Evolutionary conservation across 176 grass and related monocot species (phyloP).

Genomic region (Lolium perenne): DNA sequence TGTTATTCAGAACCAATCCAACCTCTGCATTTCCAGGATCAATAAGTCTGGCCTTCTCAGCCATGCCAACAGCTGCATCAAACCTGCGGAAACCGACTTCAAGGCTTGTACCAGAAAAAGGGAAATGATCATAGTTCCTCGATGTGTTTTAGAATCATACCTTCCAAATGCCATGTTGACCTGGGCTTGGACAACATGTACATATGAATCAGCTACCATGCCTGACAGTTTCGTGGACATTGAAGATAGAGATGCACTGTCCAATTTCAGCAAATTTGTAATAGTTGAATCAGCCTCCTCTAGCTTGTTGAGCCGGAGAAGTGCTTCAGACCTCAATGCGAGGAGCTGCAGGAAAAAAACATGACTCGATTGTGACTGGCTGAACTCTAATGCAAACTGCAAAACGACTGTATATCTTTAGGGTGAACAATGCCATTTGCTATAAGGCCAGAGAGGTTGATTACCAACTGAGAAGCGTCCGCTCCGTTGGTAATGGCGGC

Average conservation of each 20-base stretch:
- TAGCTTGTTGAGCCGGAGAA: constrained; percentile 64
- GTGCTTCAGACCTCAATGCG: constrained; percentile 74
- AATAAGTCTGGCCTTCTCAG: constrained; percentile 62
- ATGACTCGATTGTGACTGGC: neutral
- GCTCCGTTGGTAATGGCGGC: constrained; percentile 60
- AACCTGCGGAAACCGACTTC: constrained; percentile 57
- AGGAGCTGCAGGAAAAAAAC: constrained; percentile 56
- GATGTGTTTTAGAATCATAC: constrained; percentile 34
- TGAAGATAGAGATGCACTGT: constrained; percentile 37
- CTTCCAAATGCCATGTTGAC: constrained; percentile 85
- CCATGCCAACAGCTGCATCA: constrained; percentile 55
- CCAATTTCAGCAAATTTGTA: constrained; percentile 42
- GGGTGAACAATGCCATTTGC: neutral
- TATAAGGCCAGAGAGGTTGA: neutral
- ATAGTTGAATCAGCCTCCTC: constrained; percentile 70
- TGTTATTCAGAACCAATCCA: constrained; percentile 45
- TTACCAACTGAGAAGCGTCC: constrained; percentile 65
- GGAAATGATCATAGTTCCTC: neutral
- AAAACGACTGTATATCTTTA: neutral
- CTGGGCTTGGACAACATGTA: constrained; percentile 67
- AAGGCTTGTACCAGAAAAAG: neutral
- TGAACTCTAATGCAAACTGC: neutral
- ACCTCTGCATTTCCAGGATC: constrained; percentile 58
- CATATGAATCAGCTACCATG: constrained; percentile 66
- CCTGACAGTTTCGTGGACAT: constrained; percentile 51